Evolutionary conservation across 768 basidiomycete species (phyloP).

Genomic region (Mrakia gelida): DNA sequence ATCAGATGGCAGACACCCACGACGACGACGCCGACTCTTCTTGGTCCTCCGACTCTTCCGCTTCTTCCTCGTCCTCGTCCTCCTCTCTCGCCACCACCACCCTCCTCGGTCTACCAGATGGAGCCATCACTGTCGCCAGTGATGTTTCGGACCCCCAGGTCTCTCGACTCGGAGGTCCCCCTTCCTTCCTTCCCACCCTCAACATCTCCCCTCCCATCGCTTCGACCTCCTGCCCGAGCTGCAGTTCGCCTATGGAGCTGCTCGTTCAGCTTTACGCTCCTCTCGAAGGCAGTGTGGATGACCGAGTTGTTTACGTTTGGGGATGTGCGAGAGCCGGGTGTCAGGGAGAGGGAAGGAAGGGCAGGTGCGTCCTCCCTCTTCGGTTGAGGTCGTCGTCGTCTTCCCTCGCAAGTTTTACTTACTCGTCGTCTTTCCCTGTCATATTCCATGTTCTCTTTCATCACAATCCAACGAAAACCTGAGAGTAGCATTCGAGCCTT

Average conservation of each 20-base stretch:
- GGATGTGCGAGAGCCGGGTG: constrained; percentile 67
- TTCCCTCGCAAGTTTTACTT: background rate
- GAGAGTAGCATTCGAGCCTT: constrained; percentile 68
- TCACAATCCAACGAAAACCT: background rate
- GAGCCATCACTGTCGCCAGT: constrained; percentile 54
- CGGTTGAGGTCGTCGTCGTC: background rate
- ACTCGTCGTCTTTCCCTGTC: background rate
- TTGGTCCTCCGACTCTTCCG: constrained; percentile 30
- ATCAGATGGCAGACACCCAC: background rate
- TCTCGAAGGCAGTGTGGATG: constrained; percentile 75
- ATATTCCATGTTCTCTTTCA: background rate
- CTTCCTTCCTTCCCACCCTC: constrained; percentile 61
- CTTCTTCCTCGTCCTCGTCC: constrained; percentile 25
- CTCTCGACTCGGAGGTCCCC: constrained; percentile 83
- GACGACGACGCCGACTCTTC: constrained; percentile 19
- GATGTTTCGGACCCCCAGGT: constrained; percentile 74
- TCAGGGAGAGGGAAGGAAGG: constrained; percentile 68
- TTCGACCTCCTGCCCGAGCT: constrained; percentile 67
- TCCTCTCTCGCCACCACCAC: constrained; percentile 48
- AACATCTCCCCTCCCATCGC: constrained; percentile 59
- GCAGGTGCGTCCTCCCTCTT: constrained; percentile 49
- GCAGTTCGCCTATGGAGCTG: constrained; percentile 70
- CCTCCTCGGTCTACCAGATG: constrained; percentile 78
- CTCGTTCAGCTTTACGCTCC: constrained; percentile 88
- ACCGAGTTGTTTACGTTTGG: constrained; percentile 80